Conservation (phyloP, 352 stramenopile genomes). For the Pythium coloratum region DNA sequence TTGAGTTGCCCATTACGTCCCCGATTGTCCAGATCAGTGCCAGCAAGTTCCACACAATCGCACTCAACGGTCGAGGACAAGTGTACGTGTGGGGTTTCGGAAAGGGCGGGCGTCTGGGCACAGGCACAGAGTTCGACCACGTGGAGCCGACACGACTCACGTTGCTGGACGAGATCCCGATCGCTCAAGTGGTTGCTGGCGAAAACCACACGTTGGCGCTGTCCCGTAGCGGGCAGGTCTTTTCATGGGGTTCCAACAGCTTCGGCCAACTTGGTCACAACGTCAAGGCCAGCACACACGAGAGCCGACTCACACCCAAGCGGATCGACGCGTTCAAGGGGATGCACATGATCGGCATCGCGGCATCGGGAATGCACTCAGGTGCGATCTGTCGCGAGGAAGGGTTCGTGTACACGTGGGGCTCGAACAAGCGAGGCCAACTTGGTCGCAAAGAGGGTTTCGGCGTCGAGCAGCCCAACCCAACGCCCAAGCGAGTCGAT, state of each 20-base stretch:
- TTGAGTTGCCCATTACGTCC: constrained; percentile 51
- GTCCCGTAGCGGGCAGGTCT: constrained; percentile 63
- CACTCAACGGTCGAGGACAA: constrained; percentile 55
- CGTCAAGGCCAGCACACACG: constrained; percentile 50
- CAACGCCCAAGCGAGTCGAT: constrained; percentile 58
- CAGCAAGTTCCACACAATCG: constrained; percentile 81
- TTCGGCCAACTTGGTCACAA: constrained; percentile 75
- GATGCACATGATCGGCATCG: constrained; percentile 57
- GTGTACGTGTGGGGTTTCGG: constrained; percentile 86
- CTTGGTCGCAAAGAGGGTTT: constrained; percentile 78
- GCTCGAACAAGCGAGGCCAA: constrained; percentile 77
- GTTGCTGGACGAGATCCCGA: constrained; percentile 52
- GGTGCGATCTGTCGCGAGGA: constrained; percentile 53
- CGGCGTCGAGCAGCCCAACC: constrained; percentile 61
- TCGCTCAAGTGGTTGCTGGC: constrained; percentile 66
- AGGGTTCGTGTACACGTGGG: constrained; percentile 72
- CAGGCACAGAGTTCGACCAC: constrained; percentile 76
- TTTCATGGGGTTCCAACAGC: constrained; percentile 83
- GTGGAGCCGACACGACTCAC: constrained; percentile 59
- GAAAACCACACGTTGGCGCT: constrained; percentile 84
- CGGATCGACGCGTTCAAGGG: constrained; percentile 69
- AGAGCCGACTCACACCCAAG: constrained; percentile 68
- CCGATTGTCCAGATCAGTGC: constrained; percentile 70
- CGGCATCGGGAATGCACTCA: constrained; percentile 71
- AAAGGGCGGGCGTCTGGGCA: constrained; percentile 75